Percentiles rank a stretch among this genome's conserved stretches.
These are phyloP conservation scores for Triticum monococcum DNA, from an alignment of 176 grass and related monocot species.

Conservation along the genomic window DNA sequence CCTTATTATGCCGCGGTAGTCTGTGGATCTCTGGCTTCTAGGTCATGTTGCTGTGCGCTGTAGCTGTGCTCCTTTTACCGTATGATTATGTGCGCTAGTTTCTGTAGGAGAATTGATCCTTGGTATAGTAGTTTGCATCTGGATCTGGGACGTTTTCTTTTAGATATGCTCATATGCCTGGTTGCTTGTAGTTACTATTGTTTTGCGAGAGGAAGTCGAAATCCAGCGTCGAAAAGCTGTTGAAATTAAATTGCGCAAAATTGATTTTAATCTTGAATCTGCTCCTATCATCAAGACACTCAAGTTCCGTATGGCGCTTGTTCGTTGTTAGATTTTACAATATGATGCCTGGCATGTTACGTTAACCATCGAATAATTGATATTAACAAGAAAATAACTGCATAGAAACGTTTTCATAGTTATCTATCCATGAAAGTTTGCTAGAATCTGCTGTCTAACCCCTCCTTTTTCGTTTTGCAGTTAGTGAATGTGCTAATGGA, in stretches of 20 bases:
- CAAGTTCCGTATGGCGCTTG: background rate
- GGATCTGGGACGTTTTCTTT: background rate
- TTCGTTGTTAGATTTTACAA: background rate
- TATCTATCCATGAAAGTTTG: background rate
- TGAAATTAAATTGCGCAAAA: too few relatives aligned
- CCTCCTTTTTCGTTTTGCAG: background rate
- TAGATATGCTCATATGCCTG: background rate
- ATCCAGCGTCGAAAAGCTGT: too few relatives aligned
- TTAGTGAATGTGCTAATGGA: conserved; percentile 82
- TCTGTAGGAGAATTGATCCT: background rate
- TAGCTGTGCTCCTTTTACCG: background rate
- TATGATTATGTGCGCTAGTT: too few relatives aligned
- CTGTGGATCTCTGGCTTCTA: background rate
- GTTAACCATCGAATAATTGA: too few relatives aligned
- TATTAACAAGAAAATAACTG: too few relatives aligned
- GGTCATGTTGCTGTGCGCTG: background rate
- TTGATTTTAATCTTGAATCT: too few relatives aligned
- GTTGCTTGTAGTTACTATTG: background rate
- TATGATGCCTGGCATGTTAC: too few relatives aligned
- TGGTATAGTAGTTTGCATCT: background rate
- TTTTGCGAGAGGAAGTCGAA: too few relatives aligned
- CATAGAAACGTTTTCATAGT: too few relatives aligned
- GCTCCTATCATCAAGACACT: background rate
- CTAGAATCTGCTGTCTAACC: background rate
- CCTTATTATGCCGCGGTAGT: background rate